Percentiles rank a stretch among this genome's conserved stretches.
phyloP scores from a whole-genome alignment of 2,329 filamentous ascomycete species.

The Cladophialophora carrionii region DNA sequence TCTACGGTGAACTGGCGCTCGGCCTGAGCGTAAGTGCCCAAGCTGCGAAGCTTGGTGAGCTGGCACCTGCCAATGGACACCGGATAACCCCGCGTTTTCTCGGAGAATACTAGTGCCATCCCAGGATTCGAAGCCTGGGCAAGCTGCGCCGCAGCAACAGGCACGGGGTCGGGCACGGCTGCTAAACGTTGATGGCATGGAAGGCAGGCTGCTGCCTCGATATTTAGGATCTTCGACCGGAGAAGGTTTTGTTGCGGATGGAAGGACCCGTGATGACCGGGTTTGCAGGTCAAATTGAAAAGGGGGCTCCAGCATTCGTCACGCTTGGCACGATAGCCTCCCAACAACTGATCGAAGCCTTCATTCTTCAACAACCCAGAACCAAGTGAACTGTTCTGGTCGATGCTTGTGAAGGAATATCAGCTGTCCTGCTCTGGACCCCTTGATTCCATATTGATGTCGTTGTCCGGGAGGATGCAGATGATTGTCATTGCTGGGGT shows the following conservation, averaged over 20 bases:
- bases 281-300: background rate
- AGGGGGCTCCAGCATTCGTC: constrained; percentile 7
- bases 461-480: background rate
- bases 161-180: background rate
- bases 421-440: background rate
- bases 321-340: constrained; percentile 6
- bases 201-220: background rate
- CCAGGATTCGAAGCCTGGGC: constrained; percentile 5
- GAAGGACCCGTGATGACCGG: background rate
- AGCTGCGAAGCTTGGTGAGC: background rate
- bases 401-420: background rate
- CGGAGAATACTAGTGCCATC: constrained; percentile 8
- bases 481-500: constrained; percentile 4
- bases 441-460: background rate
- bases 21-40: background rate
- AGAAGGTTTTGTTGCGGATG: background rate
- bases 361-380: background rate
- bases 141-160: background rate
- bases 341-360: background rate
- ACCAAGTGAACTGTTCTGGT: background rate
- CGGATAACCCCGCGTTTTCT: constrained; percentile 24
- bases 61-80: background rate
- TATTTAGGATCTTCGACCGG: background rate
- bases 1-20: background rate
- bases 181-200: background rate